These are phyloP conservation scores for Xanthoconium stramineum DNA, from an alignment of 768 basidiomycete genomes.

Conservation along the genomic window DNA sequence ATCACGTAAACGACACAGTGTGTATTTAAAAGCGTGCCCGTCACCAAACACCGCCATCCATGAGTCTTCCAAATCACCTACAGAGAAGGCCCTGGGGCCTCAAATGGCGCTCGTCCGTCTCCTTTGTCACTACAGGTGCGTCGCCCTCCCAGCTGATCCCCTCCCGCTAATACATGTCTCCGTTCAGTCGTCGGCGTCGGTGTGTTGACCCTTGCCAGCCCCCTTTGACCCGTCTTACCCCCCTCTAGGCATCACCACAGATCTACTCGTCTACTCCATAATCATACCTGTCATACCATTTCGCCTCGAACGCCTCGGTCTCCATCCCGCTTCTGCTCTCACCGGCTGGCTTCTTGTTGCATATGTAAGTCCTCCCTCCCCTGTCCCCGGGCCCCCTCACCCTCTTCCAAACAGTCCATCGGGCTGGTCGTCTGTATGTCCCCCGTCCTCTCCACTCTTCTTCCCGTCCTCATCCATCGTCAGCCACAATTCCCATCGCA, in stretches of 20 bases:
- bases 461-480: background rate
- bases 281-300: slow-evolving; percentile 66
- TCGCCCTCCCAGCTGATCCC: too few relatives aligned
- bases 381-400: background rate
- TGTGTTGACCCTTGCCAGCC: slow-evolving; percentile 20
- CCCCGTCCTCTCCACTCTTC: background rate
- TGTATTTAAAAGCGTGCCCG: slow-evolving; percentile 4
- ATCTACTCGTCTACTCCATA: slow-evolving; percentile 58
- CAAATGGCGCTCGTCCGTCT: slow-evolving; percentile 55
- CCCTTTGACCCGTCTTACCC: background rate
- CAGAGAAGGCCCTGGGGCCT: slow-evolving; percentile 40
- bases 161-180: background rate
- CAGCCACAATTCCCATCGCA: slow-evolving; percentile 58
- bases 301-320: slow-evolving; percentile 50
- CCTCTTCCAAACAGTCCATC: slow-evolving; percentile 39
- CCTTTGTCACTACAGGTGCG: slow-evolving; percentile 49
- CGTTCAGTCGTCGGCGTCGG: slow-evolving; percentile 47
- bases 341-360: slow-evolving; percentile 62
- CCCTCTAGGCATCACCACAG: slow-evolving; percentile 39
- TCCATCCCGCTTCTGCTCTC: slow-evolving; percentile 43
- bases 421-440: slow-evolving; percentile 52
- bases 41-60: too few relatives aligned
- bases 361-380: slow-evolving; percentile 37
- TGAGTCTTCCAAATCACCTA: slow-evolving; percentile 2
- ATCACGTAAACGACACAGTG: background rate